These are phyloP conservation scores for Xanthoconium separans DNA, from an alignment of 1,284 basidiomycete genomes.

Conservation along the genomic window DNA sequence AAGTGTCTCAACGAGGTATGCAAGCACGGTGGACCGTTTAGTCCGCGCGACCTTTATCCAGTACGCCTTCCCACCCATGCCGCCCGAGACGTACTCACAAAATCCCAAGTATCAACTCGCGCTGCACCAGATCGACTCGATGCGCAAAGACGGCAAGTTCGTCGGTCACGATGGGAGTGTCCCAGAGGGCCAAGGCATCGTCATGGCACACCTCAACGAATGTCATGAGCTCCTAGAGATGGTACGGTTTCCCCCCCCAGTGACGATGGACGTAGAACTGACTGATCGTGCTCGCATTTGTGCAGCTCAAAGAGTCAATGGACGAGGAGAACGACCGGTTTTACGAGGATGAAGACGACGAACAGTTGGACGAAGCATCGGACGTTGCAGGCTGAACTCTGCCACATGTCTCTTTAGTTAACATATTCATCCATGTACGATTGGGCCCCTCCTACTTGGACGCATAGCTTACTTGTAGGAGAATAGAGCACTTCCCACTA, in stretches of 20 bases:
- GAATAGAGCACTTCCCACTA: background rate
- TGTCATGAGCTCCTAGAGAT: slow-evolving; percentile 95
- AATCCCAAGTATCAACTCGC: slow-evolving; percentile 83
- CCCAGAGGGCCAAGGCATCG: slow-evolving; percentile 95
- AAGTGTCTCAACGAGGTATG: slow-evolving; percentile 97
- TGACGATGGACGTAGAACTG: background rate
- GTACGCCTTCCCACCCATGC: slow-evolving; percentile 42
- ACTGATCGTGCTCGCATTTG: background rate
- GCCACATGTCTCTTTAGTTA: background rate
- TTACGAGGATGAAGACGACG: slow-evolving; percentile 48
- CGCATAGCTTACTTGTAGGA: background rate
- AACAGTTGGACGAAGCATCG: slow-evolving; percentile 17
- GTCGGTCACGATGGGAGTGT: slow-evolving; percentile 79
- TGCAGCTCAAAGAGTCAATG: slow-evolving; percentile 77
- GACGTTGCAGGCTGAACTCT: slow-evolving; percentile 13
- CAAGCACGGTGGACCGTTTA: slow-evolving; percentile 96
- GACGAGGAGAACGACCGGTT: slow-evolving; percentile 59
- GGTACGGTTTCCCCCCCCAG: slow-evolving; percentile 41
- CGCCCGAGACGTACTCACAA: background rate
- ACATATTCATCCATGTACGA: background rate
- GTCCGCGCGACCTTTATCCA: slow-evolving; percentile 94
- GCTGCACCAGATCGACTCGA: slow-evolving; percentile 91
- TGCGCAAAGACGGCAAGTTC: slow-evolving; percentile 94
- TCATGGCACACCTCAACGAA: slow-evolving; percentile 95
- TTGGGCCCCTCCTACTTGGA: background rate